Percentiles rank a stretch among this genome's conserved stretches.
These are phyloP conservation scores for Arthroderma sp. DNA, from an alignment of 2,329 filamentous ascomycete genomes.

Conservation along the genomic window DNA sequence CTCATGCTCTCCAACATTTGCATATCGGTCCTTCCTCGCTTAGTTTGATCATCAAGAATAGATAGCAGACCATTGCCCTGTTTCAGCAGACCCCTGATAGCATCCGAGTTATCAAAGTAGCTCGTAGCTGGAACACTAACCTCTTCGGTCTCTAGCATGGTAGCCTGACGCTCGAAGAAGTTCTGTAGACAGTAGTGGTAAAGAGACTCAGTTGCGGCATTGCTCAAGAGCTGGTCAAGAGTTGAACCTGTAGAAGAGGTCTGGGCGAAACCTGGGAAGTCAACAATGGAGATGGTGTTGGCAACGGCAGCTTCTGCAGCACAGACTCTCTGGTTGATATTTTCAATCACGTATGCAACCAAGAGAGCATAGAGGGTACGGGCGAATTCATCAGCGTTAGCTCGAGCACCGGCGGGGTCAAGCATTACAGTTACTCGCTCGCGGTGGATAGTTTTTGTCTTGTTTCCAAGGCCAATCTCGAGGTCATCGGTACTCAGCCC, in stretches of 20 bases:
- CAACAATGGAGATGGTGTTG: slow-evolving; percentile 89
- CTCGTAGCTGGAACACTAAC: slow-evolving; percentile 80
- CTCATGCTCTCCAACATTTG: slow-evolving; percentile 83
- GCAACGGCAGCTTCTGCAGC: slow-evolving; percentile 75
- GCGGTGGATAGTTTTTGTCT: slow-evolving; percentile 89
- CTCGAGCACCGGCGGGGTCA: slow-evolving; percentile 76
- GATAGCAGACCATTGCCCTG: slow-evolving; percentile 82
- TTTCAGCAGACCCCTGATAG: slow-evolving; percentile 82
- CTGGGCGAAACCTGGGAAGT: slow-evolving; percentile 91
- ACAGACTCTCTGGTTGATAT: slow-evolving; percentile 78
- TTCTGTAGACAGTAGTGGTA: slow-evolving; percentile 90
- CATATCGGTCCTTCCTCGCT: slow-evolving; percentile 73
- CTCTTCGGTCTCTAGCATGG: slow-evolving; percentile 88
- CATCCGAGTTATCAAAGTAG: slow-evolving; percentile 96
- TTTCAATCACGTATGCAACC: slow-evolving; percentile 87
- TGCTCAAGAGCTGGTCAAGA: slow-evolving; percentile 86
- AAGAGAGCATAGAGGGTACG: slow-evolving; percentile 86
- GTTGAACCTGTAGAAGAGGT: slow-evolving; percentile 69
- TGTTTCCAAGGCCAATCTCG: slow-evolving; percentile 82
- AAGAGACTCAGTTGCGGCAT: slow-evolving; percentile 80
- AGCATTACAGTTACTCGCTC: slow-evolving; percentile 99
- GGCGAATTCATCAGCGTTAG: slow-evolving; percentile 87
- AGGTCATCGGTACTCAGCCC: slow-evolving; percentile 71
- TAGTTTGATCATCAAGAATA: slow-evolving; percentile 92
- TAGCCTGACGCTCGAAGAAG: slow-evolving; percentile 90